These are phyloP conservation scores for Lactarius tabidus DNA, from an alignment of 768 basidiomycete genomes.

Conservation along the genomic window DNA sequence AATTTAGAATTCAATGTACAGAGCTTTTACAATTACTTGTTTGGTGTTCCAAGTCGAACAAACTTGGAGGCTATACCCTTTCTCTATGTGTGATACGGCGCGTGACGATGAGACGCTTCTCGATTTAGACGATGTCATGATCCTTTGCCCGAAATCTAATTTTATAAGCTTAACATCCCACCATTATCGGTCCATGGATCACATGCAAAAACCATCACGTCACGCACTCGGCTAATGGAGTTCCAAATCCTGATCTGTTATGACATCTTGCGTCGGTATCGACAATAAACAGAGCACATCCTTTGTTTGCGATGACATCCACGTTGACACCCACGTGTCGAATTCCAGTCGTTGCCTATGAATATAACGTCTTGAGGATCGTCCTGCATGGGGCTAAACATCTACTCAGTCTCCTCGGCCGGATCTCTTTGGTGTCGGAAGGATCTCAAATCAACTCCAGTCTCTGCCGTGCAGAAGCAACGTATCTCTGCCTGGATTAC, in stretches of 20 bases:
- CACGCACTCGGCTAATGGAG: no score
- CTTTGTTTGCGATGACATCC: not conserved
- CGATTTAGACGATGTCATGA: no score
- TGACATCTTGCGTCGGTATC: not conserved
- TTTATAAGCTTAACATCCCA: no score
- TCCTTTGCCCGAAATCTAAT: no score
- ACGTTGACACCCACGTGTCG: not conserved
- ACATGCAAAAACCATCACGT: no score
- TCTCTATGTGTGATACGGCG: no score
- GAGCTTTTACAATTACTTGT: no score
- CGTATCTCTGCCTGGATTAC: not conserved
- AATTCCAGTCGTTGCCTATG: not conserved
- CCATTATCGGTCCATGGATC: no score
- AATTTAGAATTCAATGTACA: not conserved
- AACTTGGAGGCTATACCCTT: no score
- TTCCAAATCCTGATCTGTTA: no score
- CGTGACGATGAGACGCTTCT: no score
- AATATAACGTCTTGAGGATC: not conserved
- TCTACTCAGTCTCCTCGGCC: not conserved
- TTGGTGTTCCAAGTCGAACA: no score
- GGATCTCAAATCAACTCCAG: not conserved
- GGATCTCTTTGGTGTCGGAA: slow-evolving; percentile 12
- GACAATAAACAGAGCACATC: not conserved
- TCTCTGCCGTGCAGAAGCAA: not conserved
- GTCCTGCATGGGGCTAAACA: not conserved